phyloP scores from a whole-genome alignment of 2,329 filamentous ascomycete species.

The Beauveria bassiana region DNA sequence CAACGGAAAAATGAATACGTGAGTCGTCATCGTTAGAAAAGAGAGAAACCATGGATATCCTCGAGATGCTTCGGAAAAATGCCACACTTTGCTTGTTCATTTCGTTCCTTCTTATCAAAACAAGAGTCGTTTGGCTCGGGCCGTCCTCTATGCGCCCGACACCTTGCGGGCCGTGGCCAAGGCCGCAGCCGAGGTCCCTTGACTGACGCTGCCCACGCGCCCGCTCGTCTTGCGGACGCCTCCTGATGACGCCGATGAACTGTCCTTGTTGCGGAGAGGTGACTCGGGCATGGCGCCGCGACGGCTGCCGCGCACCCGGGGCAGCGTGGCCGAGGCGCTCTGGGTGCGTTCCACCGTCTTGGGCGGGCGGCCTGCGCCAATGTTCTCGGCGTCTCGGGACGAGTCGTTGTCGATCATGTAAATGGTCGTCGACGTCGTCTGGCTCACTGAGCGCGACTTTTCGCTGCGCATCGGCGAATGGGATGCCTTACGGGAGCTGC shows the following conservation, averaged over 20 bases:
- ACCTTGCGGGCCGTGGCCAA: slow-evolving; percentile 45
- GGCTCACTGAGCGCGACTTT: slow-evolving; percentile 64
- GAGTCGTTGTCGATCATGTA: slow-evolving; percentile 59
- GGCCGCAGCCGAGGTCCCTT: slow-evolving; percentile 32
- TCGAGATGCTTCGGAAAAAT: slow-evolving; percentile 12
- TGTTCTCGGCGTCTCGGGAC: slow-evolving; percentile 64
- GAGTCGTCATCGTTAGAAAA: slow-evolving; percentile 35
- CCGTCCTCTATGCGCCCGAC: slow-evolving; percentile 33
- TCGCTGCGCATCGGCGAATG: slow-evolving; percentile 54
- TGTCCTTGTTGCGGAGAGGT: slow-evolving; percentile 41
- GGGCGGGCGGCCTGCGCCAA: slow-evolving; percentile 50
- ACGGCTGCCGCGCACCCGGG: slow-evolving; percentile 55
- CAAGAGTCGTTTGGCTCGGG: slow-evolving; percentile 14
- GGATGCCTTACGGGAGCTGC: slow-evolving; percentile 56
- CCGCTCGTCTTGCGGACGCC: slow-evolving; percentile 60
- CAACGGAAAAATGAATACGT: slow-evolving; percentile 22
- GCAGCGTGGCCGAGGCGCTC: slow-evolving; percentile 48
- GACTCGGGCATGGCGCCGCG: slow-evolving; percentile 43
- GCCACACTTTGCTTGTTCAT: slow-evolving; percentile 1
- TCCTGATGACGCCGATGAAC: slow-evolving; percentile 14
- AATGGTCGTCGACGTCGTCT: slow-evolving; percentile 60
- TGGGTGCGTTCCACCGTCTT: slow-evolving; percentile 51
- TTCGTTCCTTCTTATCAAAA: slow-evolving; percentile 1
- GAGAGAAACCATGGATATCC: background rate
- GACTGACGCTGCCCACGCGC: slow-evolving; percentile 51